Base-by-base conservation (phyloP, 2,329 filamentous ascomycete species). In the Stachybotrys echinatus region DNA sequence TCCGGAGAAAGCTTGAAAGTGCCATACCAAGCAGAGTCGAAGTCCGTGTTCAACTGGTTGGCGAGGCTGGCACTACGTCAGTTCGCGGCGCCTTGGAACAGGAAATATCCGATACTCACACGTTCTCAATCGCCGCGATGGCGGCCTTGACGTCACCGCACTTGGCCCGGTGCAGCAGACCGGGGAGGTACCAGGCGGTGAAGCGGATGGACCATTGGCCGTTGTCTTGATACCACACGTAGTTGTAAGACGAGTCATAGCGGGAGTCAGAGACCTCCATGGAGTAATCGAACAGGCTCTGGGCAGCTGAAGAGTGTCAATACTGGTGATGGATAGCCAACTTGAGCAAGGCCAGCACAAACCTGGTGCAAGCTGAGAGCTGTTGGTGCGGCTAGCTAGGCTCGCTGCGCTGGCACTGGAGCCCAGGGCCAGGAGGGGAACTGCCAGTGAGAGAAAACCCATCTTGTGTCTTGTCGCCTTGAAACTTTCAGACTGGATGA, bases 181-280 rank as follows among this genome's bases (percentile, higher is more conserved):
- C 70, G 0, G 67, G 58, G 3, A 67, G 56, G 45, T 73, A 72
- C 70, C 70, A 73, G 0, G 69, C 67, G 1, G 70, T 74, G 45
- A 74, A 74, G 10, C 72, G 63, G 31, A 66, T 59, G 4, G 65
- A 71, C 67, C 70, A 74, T 19, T 66, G 66, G 0, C 73, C 72
- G 3, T 68, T 70, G 44, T 73, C 67, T 12, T 62, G 61, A 47
- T 73, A 74, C 52, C 58, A 66, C 21, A 75, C 65, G 43, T 67
- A 69, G 20, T 71, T 69, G 54, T 74, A 75, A 2, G 62, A 66
- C 7, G 63, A 56, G 52, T 74, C 72, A 48, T 64, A 74, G 40
- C 71, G 59, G 2, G 60, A 58, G 48, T 74, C 71, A 20, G 62
- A 58, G 4, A 73, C 62, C 12, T 56, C 51, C 68, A 73, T 72